Evolutionary conservation across 2,329 filamentous ascomycete genomes (phyloP).

Genomic region (Teratosphaeria epicoccoides): DNA sequence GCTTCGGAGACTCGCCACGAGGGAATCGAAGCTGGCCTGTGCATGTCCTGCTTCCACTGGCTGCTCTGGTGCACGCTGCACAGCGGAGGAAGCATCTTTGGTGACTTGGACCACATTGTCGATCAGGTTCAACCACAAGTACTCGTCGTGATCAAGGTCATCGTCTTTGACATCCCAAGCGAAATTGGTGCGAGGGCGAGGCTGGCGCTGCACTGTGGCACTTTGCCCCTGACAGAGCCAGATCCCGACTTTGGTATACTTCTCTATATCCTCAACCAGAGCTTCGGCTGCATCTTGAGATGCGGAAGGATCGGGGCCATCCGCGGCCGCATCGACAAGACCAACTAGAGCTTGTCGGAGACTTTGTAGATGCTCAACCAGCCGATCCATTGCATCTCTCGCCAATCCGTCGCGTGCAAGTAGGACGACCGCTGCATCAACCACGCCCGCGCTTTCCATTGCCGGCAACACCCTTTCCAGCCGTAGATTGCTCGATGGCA

Average conservation of each 20-base stretch:
- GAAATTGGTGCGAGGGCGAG: conserved; percentile 12
- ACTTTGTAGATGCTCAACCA: conserved; percentile 69
- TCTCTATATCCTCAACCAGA: conserved; percentile 67
- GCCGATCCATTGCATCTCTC: conserved; percentile 69
- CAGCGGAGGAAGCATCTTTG: conserved; percentile 27
- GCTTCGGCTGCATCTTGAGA: conserved; percentile 60
- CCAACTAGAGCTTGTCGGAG: conserved; percentile 69
- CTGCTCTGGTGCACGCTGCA: conserved; percentile 22
- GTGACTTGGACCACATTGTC: conserved; percentile 49
- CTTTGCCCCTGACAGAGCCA: conserved; percentile 90
- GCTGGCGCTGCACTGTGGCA: conserved; percentile 39
- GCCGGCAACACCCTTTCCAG: conserved; percentile 72
- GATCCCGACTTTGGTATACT: conserved; percentile 84
- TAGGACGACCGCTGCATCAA: conserved; percentile 85
- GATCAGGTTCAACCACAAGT: conserved; percentile 56
- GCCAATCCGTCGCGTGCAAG: conserved; percentile 83
- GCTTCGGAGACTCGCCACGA: conserved; percentile 59
- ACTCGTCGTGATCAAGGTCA: conserved; percentile 50
- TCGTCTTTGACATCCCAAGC: conserved; percentile 40
- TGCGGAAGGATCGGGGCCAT: conserved; percentile 46
- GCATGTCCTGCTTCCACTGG: conserved; percentile 16
- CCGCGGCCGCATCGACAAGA: conserved; percentile 52
- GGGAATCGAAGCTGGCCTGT: conserved; percentile 46
- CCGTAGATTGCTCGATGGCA: conserved; percentile 67
- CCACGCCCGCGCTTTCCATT: conserved; percentile 79